phyloP scores from a whole-genome alignment of 2,329 filamentous ascomycete species.

The Fonsecaea pedrosoi region DNA sequence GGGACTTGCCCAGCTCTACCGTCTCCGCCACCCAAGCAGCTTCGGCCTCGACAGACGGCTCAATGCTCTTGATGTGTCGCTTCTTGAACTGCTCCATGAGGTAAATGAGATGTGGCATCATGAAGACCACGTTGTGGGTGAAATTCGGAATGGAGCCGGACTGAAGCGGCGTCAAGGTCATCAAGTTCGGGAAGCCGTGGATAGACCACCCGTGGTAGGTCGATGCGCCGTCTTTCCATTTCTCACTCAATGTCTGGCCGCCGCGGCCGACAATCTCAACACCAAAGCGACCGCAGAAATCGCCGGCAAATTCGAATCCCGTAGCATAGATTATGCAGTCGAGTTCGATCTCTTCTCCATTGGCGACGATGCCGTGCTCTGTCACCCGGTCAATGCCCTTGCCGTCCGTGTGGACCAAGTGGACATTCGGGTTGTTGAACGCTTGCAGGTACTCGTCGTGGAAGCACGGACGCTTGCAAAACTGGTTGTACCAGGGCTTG shows the following conservation, averaged over 20 bases:
- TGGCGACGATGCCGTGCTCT: conserved; percentile 55
- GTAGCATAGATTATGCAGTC: too few species aligned
- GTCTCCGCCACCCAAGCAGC: conserved; percentile 28
- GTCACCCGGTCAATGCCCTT: conserved; percentile 59
- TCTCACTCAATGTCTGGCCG: conserved; percentile 36
- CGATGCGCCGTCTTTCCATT: conserved; percentile 37
- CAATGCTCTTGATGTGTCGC: conserved; percentile 21
- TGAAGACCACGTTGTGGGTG: conserved; percentile 17
- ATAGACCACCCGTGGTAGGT: conserved; percentile 28
- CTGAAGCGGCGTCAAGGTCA: conserved; percentile 24
- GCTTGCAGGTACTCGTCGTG: conserved; percentile 39
- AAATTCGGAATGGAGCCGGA: conserved; percentile 24
- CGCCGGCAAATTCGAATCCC: too few species aligned
- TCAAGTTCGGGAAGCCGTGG: conserved; percentile 30
- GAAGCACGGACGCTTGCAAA: conserved; percentile 68
- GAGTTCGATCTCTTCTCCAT: conserved; percentile 40
- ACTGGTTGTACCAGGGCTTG: conserved; percentile 66
- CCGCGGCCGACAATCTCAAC: conserved; percentile 41
- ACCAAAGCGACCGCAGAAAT: conserved; percentile 14
- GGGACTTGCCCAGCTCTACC: conserved; percentile 13
- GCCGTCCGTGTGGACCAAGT: conserved; percentile 65
- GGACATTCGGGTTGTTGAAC: conserved; percentile 66
- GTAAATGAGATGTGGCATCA: conserved; percentile 25
- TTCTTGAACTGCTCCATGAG: conserved; percentile 21
- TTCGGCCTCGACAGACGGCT: conserved; percentile 27